Base-by-base conservation (phyloP, 805 yeast genomes). In the Brettanomyces naardenensis region DNA sequence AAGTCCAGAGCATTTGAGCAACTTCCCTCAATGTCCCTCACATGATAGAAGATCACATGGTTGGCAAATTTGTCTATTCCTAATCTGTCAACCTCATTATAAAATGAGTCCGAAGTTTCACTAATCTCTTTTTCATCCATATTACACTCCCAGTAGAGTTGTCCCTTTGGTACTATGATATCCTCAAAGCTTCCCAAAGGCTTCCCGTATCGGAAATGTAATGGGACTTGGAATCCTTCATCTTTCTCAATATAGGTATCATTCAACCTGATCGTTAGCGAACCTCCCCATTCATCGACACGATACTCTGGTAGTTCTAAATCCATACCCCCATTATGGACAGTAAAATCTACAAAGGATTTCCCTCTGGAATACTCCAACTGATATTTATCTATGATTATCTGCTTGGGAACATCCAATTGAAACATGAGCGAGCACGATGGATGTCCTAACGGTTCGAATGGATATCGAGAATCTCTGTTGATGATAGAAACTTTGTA, bases 251-350 rank as follows among this genome's bases (percentile, higher is more conserved):
- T 41, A 19, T 44, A 22, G 1, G 44, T 28, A 3, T 41, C 44
- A 15, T 51, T 46, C 30, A 59, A 17, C 6, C 33, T 37, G 4
- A 57, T 20, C 15, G 44, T 39, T 18, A 49, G 6, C 2, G 49
- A 41, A 4, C 49, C 42, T 1, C 65, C 64, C 35, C 52, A 50
- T 13, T 46, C 44, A 6, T 42, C 33, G 3, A 54, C 41, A 29
- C 45, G 45, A 37, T 59, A 59, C 6, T 39, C 42, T 3, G 65
- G 65, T 23, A 54, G 35, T 36, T 60, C 65, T 31, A 60, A 40
- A 45, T 60, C 56, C 39, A 52, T 44, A 2, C 41, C 40, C 2
- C 44, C 47, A 19, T 53, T 45, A 28, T 45, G 48, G 4, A 47
- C 31, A 3, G 43, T 38, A 3, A 51, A 21, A 3, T 42, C 22